phyloP scores from a whole-genome alignment of 352 stramenopile genomes.

The Peronosclerospora sorghi region DNA sequence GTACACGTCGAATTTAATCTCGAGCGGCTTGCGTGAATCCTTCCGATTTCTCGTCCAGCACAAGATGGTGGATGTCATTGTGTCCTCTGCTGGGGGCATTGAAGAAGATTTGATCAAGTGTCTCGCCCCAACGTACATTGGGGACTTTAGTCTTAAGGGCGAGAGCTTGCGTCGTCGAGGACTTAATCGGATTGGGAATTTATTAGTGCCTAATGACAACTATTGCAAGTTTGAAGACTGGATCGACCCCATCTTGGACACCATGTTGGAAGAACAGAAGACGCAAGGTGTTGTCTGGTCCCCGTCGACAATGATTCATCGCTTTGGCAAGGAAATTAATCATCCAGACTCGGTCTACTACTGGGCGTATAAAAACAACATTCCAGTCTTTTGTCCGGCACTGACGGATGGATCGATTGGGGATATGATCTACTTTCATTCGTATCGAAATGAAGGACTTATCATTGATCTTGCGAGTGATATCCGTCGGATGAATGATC shows the following conservation, averaged over 20 bases:
- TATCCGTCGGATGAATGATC: constrained; percentile 97
- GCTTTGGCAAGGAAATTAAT: constrained; percentile 96
- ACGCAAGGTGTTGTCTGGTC: constrained; percentile 88
- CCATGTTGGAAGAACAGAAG: constrained; percentile 98
- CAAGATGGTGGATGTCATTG: constrained; percentile 97
- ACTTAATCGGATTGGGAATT: constrained; percentile 99
- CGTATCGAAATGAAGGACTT: constrained; percentile 96
- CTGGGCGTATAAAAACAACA: constrained; percentile 99
- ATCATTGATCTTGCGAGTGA: constrained; percentile 96
- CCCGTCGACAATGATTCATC: constrained; percentile 95
- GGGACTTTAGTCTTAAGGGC: constrained; percentile 94
- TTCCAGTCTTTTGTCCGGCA: constrained; percentile 98
- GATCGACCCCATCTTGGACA: constrained; percentile 93
- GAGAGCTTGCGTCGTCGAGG: constrained; percentile 89
- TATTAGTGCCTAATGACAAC: constrained; percentile 99
- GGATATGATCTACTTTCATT: constrained; percentile 99
- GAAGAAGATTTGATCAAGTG: constrained; percentile 99
- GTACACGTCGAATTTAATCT: constrained; percentile 99
- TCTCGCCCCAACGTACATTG: constrained; percentile 96
- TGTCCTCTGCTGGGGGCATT: constrained; percentile 86
- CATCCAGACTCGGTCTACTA: constrained; percentile 98
- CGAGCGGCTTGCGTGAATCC: constrained; percentile 94
- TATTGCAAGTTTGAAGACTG: constrained; percentile 99
- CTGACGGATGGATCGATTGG: constrained; percentile 98
- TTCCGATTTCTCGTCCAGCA: constrained; percentile 97